phyloP scores from a whole-genome alignment of 352 stramenopile genomes.

The Pythium pectinolyticum region DNA sequence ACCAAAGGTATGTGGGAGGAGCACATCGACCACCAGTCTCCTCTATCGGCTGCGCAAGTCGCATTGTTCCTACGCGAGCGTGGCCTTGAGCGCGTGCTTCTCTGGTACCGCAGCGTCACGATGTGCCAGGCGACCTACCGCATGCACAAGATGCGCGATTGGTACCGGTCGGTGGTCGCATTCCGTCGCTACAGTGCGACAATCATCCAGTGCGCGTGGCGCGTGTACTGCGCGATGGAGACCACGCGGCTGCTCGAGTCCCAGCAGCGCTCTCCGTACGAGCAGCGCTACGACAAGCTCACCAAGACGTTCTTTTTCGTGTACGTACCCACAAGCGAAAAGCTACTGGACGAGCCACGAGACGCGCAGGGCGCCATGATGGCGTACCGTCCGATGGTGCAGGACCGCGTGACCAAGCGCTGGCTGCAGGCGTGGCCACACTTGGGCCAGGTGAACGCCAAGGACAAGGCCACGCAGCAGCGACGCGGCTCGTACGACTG shows the following conservation, averaged over 20 bases:
- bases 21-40: slow-evolving; percentile 29
- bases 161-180: slow-evolving; percentile 46
- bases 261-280: slow-evolving; percentile 69
- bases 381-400: slow-evolving; percentile 65
- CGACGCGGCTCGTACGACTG: slow-evolving; percentile 3
- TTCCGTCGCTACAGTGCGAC: slow-evolving; percentile 38
- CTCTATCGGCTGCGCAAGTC: slow-evolving; percentile 59
- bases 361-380: slow-evolving; percentile 52
- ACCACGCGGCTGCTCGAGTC: slow-evolving; percentile 40
- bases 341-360: slow-evolving; percentile 55
- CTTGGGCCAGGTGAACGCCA: slow-evolving; percentile 36
- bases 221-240: slow-evolving; percentile 39
- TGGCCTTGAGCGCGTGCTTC: slow-evolving; percentile 56
- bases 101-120: slow-evolving; percentile 48
- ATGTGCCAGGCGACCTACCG: slow-evolving; percentile 56
- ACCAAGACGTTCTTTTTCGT: slow-evolving; percentile 64
- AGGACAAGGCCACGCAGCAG: not conserved
- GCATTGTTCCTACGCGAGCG: slow-evolving; percentile 65
- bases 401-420: slow-evolving; percentile 66
- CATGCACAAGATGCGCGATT: slow-evolving; percentile 55
- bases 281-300: slow-evolving; percentile 59
- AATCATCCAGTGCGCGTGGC: slow-evolving; percentile 63
- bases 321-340: slow-evolving; percentile 66
- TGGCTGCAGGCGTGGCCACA: slow-evolving; percentile 76
- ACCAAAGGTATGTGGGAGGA: slow-evolving; percentile 71